Evolutionary conservation across 2,329 filamentous ascomycete genomes (phyloP).

Genomic region (Tolypocladium album): DNA sequence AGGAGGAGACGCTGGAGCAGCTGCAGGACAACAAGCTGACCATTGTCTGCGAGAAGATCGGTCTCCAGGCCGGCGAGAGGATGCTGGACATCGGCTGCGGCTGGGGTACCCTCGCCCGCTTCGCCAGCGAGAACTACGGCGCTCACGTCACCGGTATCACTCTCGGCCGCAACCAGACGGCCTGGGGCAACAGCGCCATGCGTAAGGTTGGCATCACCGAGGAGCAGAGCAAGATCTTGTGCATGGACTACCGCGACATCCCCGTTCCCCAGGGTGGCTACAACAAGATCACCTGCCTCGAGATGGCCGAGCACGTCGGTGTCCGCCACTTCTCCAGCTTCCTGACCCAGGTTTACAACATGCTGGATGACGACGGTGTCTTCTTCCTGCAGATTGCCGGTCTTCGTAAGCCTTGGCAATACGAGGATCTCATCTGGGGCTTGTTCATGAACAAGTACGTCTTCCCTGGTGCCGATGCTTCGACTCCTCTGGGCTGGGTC

Average conservation of each 20-base stretch:
- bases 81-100: conserved; percentile 95
- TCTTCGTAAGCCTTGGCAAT: conserved; percentile 91
- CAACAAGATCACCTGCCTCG: conserved; percentile 92
- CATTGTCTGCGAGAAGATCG: conserved; percentile 93
- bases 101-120: conserved; percentile 93
- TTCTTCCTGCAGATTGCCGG: conserved; percentile 96
- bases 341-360: conserved; percentile 78
- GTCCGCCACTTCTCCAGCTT: conserved; percentile 78
- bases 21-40: conserved; percentile 96
- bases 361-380: conserved; percentile 91
- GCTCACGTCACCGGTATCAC: conserved; percentile 82
- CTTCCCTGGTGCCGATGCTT: conserved; percentile 94
- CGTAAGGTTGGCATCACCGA: conserved; percentile 73
- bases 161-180: conserved; percentile 90
- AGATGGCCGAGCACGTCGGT: conserved; percentile 98
- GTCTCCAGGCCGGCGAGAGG: conserved; percentile 65
- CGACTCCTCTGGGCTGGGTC: conserved; percentile 82
- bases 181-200: conserved; percentile 88
- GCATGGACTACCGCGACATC: conserved; percentile 96
- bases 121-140: conserved; percentile 85
- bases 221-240: conserved; percentile 82
- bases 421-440: conserved; percentile 96
- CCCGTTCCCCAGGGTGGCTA: conserved; percentile 60
- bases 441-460: conserved; percentile 99
- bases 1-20: conserved; percentile 85